These are phyloP conservation scores for Polychytrium aggregatum DNA, from an alignment of 192 early-diverging fungal genomes.

Conservation along the genomic window DNA sequence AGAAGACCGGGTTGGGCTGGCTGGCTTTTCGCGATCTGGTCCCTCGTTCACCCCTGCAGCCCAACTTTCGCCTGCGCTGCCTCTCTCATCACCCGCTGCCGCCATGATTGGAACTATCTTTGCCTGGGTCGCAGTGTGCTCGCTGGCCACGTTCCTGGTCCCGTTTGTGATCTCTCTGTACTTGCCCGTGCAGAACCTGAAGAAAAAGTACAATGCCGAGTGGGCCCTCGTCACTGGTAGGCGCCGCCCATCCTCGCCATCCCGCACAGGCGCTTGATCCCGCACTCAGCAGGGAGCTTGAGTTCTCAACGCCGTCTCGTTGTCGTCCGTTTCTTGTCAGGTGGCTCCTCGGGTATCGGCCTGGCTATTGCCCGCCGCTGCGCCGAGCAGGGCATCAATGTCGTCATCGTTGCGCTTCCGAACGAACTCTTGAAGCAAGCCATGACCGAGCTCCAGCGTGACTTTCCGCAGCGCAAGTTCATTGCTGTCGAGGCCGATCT, in stretches of 20 bases:
- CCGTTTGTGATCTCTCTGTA: too few species aligned
- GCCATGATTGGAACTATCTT: too few species aligned
- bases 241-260: not conserved
- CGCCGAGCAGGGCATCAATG: slow-evolving; percentile 38
- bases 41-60: too few species aligned
- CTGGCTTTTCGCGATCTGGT: too few species aligned
- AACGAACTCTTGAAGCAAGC: slow-evolving; percentile 20
- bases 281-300: too few species aligned
- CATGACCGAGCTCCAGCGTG: slow-evolving; percentile 15
- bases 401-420: slow-evolving; percentile 46
- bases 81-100: too few species aligned
- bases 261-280: too few species aligned
- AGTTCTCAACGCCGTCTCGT: too few species aligned
- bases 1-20: too few species aligned
- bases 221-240: slow-evolving; percentile 49
- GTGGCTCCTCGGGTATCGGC: slow-evolving; percentile 46
- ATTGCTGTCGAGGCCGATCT: slow-evolving; percentile 39
- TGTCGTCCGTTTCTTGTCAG: slow-evolving; percentile 1
- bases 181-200: slow-evolving; percentile 30
- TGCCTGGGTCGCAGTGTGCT: too few species aligned
- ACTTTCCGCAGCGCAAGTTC: slow-evolving; percentile 33
- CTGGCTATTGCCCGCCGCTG: slow-evolving; percentile 38
- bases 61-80: too few species aligned
- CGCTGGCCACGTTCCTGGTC: too few species aligned
- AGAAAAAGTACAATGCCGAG: slow-evolving; percentile 39